Conservation (phyloP, 441 rosid genomes). For the Populus hybrid region DNA sequence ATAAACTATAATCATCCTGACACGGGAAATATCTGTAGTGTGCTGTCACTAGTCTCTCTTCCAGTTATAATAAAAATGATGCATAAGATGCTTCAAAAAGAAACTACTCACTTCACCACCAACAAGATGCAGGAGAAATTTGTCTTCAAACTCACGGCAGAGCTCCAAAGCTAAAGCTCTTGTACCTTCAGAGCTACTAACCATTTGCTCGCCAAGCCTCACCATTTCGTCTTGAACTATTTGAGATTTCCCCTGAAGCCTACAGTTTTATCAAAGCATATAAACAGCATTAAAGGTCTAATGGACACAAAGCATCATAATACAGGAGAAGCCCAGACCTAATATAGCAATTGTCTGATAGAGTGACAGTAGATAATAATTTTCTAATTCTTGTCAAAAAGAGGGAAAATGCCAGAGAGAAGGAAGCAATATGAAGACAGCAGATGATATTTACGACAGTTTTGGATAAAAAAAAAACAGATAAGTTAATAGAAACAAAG, state of each 20-base stretch:
- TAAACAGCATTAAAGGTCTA: slow-evolving; percentile 6
- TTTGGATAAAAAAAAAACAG: neutral
- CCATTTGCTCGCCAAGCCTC: slow-evolving; percentile 83
- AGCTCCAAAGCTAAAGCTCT: slow-evolving; percentile 93
- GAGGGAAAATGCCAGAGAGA: neutral
- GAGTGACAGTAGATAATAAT: neutral
- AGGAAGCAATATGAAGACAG: neutral
- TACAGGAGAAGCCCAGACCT: neutral
- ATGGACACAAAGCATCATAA: neutral
- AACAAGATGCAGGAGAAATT: slow-evolving; percentile 76
- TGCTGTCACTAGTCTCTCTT: neutral
- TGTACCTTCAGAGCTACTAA: slow-evolving; percentile 83
- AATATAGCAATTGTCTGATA: neutral
- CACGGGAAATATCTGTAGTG: neutral
- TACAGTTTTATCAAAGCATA: slow-evolving; percentile 25
- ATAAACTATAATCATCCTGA: neutral
- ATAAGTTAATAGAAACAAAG: slow-evolving; percentile 1
- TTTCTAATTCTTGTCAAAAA: neutral
- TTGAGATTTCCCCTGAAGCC: slow-evolving; percentile 91
- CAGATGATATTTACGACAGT: neutral
- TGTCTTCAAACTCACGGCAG: slow-evolving; percentile 97
- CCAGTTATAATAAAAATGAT: neutral
- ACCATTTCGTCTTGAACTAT: slow-evolving; percentile 75
- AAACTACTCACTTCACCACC: slow-evolving; percentile 82
- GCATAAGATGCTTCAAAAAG: neutral